Evolutionary conservation across 2,329 filamentous ascomycete species (phyloP), one percentile per base, ranked within the genome.

Genomic region (Reticulascus tulasneorum): DNA sequence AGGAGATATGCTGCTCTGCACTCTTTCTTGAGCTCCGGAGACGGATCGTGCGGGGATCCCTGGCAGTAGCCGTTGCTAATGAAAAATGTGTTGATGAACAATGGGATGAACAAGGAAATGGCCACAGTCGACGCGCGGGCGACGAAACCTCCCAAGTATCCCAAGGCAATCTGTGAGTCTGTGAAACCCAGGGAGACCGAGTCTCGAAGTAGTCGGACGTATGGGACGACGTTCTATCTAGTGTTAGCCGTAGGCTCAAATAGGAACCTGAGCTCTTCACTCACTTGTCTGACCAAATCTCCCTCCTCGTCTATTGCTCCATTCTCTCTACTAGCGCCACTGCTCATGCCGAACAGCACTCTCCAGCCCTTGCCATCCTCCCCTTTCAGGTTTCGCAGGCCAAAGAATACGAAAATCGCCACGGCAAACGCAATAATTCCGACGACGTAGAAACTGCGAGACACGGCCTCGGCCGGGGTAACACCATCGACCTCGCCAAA

Each of bases 141-240:
- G 3, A 98, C 91, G 52, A 97, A 96, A 2, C 93, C 93, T 44
- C 91, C 93, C 0, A 97, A 67, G 53, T 97, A 98, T 19, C 86
- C 91, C 0, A 97, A 73, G 13, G 80, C 82, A 44, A 98, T 94
- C 48, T 84, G 77, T 9, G 79, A 72, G 54, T 94, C 86, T 8
- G 69, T 79, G 50, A 88, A 79, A 11, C 85, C 90, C 9, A 94
- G 73, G 7, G 79, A 49, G 49, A 90, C 57, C 23, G 85, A 74
- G 44, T 79, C 67, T 44, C 74, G 64, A 33, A 87, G 64, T 35
- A 85, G 72, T 45, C 75, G 64, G 41, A 71, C 68, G 50, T 79
- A 83, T 1, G 79, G 75, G 1, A 78, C 58, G 19, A 73, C 60
- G 38, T 62, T 51, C 44, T 56, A 33, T 17, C 20, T 21, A 17